A percentile compares a stretch with the other conserved stretches of the same genome.
phyloP scores from a whole-genome alignment of 2,329 filamentous ascomycete genomes.

The Colletotrichum godetiae region DNA sequence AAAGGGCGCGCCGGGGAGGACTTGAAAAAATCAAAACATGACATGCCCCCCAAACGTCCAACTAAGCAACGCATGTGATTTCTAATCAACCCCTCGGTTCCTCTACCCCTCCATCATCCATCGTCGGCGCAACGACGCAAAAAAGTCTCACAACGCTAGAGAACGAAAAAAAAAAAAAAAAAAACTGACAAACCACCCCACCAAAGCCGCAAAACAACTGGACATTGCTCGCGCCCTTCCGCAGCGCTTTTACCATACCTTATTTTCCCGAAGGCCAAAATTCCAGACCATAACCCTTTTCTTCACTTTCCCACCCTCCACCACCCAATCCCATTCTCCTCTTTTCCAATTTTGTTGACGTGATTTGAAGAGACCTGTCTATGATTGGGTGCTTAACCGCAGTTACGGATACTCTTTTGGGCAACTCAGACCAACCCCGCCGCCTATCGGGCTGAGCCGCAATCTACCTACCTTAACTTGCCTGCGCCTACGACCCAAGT shows the following conservation, averaged over 20 bases:
- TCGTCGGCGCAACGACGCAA: not conserved
- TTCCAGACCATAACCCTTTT: not conserved
- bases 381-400: not conserved
- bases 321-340: conserved; percentile 11
- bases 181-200: conserved; percentile 4
- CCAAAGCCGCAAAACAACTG: not conserved
- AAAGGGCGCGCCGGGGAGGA: not conserved
- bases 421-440: conserved; percentile 3
- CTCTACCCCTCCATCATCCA: conserved; percentile 29
- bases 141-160: not conserved
- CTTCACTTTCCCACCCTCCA: not conserved
- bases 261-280: not conserved
- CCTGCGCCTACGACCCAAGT: not conserved
- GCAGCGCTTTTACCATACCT: conserved; percentile 19
- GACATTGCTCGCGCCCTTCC: conserved; percentile 1
- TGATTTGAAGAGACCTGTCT: conserved; percentile 8
- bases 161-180: conserved; percentile 9
- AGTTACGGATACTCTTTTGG: not conserved
- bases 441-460: conserved; percentile 32
- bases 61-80: conserved; percentile 33
- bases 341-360: conserved; percentile 17
- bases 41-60: not conserved
- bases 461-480: not conserved
- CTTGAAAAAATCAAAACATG: not conserved
- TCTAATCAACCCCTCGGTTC: conserved; percentile 33